Evolutionary conservation across 202 grass and related monocot species (phyloP).

Genomic region (Musa balbisiana): DNA sequence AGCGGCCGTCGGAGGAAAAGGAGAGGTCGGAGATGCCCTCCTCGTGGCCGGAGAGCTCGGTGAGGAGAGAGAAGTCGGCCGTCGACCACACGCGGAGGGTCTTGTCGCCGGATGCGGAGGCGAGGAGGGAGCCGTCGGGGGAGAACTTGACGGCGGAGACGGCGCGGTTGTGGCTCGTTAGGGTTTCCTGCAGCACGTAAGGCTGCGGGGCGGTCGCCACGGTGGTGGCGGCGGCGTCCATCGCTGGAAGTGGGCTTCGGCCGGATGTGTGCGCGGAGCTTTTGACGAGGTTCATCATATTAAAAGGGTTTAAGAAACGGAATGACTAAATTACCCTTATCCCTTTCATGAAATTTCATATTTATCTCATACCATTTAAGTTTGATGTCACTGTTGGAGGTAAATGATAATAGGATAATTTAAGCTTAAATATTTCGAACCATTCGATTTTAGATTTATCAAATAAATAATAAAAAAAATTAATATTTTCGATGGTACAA

Average conservation of each 20-base stretch:
- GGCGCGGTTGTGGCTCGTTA: constrained; percentile 9
- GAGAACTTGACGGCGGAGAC: constrained; percentile 14
- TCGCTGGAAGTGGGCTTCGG: not conserved
- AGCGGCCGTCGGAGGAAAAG: constrained; percentile 16
- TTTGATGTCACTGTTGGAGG: too few relatives aligned
- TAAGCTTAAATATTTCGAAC: too few relatives aligned
- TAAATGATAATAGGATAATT: too few relatives aligned
- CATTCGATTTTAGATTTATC: too few relatives aligned
- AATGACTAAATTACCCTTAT: too few relatives aligned
- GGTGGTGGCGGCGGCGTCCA: not conserved
- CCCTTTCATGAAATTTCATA: too few relatives aligned
- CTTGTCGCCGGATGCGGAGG: constrained; percentile 22
- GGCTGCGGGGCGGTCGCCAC: not conserved
- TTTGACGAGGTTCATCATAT: not conserved
- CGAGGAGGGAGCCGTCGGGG: constrained; percentile 14
- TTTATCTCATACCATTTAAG: too few relatives aligned
- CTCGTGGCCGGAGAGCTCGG: constrained; percentile 12
- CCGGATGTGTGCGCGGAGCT: too few relatives aligned
- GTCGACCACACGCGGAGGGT: constrained; percentile 11
- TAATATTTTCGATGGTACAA: too few relatives aligned
- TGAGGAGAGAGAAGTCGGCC: not conserved
- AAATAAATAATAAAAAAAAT: too few relatives aligned
- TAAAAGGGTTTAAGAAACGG: too few relatives aligned
- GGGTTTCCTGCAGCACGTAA: not conserved
- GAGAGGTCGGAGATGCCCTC: constrained; percentile 17